phyloP scores from a whole-genome alignment of 164 flowering plant genomes.

The Protea cynaroides region DNA sequence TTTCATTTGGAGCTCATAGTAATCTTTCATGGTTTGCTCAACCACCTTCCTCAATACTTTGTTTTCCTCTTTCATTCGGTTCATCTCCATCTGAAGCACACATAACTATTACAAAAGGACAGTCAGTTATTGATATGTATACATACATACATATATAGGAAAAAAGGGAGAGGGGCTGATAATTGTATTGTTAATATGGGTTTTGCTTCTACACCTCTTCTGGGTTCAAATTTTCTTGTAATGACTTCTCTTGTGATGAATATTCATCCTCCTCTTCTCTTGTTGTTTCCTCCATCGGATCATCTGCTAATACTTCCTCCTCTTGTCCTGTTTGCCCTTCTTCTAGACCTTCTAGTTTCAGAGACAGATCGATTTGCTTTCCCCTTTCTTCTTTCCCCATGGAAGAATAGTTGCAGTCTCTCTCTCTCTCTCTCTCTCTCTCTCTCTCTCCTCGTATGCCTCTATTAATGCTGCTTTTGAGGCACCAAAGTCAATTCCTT shows the following conservation, averaged over 20 bases:
- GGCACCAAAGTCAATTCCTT: slow-evolving; percentile 65
- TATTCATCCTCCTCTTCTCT: slow-evolving; percentile 7
- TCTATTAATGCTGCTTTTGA: slow-evolving; percentile 33
- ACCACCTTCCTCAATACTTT: slow-evolving; percentile 44
- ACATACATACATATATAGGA: neutral
- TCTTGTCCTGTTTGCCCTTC: slow-evolving; percentile 11
- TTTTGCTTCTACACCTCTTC: slow-evolving; percentile 23
- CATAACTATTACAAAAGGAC: slow-evolving; percentile 24
- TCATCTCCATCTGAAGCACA: slow-evolving; percentile 48
- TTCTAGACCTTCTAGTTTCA: slow-evolving; percentile 28
- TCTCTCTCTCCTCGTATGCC: neutral
- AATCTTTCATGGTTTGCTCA: slow-evolving; percentile 63
- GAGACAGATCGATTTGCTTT: slow-evolving; percentile 50
- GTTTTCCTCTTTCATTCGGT: slow-evolving; percentile 67
- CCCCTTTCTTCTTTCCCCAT: slow-evolving; percentile 17
- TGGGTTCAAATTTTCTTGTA: slow-evolving; percentile 22
- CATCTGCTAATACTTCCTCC: slow-evolving; percentile 6
- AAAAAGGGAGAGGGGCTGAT: neutral
- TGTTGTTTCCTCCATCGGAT: slow-evolving; percentile 1
- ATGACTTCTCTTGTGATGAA: slow-evolving; percentile 11
- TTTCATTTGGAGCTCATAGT: slow-evolving; percentile 52
- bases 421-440: slow-evolving; percentile 19
- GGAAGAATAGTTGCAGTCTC: slow-evolving; percentile 8
- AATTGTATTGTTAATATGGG: neutral
- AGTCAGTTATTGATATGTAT: neutral